phyloP scores from a whole-genome alignment of 768 basidiomycete genomes.

The Hericium alpestre region DNA sequence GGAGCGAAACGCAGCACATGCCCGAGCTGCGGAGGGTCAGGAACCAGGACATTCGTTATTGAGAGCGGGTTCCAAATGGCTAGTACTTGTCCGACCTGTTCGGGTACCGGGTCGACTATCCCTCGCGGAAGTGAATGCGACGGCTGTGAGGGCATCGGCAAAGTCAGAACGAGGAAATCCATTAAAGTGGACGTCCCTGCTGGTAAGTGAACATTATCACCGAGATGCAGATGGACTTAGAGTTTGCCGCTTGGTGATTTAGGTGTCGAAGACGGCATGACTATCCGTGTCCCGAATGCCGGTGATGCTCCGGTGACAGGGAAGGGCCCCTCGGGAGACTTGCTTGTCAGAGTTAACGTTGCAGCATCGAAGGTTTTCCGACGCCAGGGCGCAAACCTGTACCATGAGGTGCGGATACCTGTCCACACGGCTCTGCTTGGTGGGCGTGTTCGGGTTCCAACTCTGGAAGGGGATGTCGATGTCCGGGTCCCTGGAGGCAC shows the following conservation, averaged over 20 bases:
- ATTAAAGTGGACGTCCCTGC: slow-evolving; percentile 79
- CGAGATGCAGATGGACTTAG: neutral
- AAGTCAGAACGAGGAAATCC: slow-evolving; percentile 68
- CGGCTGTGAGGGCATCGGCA: slow-evolving; percentile 77
- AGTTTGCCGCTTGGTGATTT: slow-evolving; percentile 3
- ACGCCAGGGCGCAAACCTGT: slow-evolving; percentile 84
- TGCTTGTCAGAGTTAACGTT: slow-evolving; percentile 80
- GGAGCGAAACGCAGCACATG: slow-evolving; percentile 80
- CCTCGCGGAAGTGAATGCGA: slow-evolving; percentile 72
- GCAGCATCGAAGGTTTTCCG: slow-evolving; percentile 74
- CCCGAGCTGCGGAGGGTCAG: slow-evolving; percentile 72
- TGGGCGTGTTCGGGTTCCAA: slow-evolving; percentile 84
- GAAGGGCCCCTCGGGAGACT: slow-evolving; percentile 71
- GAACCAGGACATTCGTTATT: slow-evolving; percentile 81
- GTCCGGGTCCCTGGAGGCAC: slow-evolving; percentile 88
- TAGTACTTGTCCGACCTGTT: slow-evolving; percentile 75
- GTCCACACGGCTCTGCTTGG: slow-evolving; percentile 89
- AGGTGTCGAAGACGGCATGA: slow-evolving; percentile 96
- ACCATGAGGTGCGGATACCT: slow-evolving; percentile 84
- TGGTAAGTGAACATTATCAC: slow-evolving; percentile 39
- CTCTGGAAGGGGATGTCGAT: slow-evolving; percentile 91
- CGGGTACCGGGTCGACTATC: slow-evolving; percentile 70
- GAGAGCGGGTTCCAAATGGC: slow-evolving; percentile 96
- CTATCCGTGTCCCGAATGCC: slow-evolving; percentile 64
- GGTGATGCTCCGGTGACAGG: slow-evolving; percentile 81